Evolutionary conservation across 1,139 yeast species (phyloP).

Genomic region (Hanseniaspora uvarum): DNA sequence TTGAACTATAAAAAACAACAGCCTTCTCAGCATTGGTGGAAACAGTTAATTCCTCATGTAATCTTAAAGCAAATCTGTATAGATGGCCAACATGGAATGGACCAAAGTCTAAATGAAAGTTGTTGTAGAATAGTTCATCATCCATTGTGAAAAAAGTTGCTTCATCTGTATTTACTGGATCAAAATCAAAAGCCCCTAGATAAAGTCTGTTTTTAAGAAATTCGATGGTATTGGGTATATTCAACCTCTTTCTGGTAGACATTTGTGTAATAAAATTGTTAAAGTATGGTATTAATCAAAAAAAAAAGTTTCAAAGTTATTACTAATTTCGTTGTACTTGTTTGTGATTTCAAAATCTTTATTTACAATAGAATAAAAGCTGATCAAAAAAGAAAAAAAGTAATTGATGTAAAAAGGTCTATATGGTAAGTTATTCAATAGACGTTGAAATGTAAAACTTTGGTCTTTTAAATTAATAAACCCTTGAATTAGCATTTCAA

Average conservation of each 20-base stretch:
- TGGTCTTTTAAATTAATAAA: too few species aligned
- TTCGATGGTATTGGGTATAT: conserved; percentile 31
- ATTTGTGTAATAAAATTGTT: not conserved
- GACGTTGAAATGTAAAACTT: too few species aligned
- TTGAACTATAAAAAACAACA: conserved; percentile 77
- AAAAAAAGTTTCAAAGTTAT: not conserved
- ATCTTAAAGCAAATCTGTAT: conserved; percentile 86
- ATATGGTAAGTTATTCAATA: too few species aligned
- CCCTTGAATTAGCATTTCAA: too few species aligned
- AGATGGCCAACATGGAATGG: conserved; percentile 88
- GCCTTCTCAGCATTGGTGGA: conserved; percentile 78
- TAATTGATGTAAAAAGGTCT: too few species aligned
- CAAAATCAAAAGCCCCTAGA: conserved; percentile 74
- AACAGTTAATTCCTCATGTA: conserved; percentile 83
- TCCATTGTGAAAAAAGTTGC: conserved; percentile 85
- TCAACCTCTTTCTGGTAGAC: conserved; percentile 23
- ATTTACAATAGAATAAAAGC: too few species aligned
- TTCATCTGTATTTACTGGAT: conserved; percentile 67
- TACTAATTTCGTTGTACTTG: too few species aligned
- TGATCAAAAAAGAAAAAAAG: too few species aligned
- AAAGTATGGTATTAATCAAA: not conserved
- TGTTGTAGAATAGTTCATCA: conserved; percentile 79
- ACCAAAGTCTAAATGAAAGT: conserved; percentile 92
- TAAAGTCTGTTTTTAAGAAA: conserved; percentile 60
- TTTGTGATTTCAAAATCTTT: not conserved